Percentiles rank a stretch among this genome's conserved stretches.
Evolutionary conservation across 148 eudicot species (phyloP).

Genomic region (Polygonum maritimum): DNA sequence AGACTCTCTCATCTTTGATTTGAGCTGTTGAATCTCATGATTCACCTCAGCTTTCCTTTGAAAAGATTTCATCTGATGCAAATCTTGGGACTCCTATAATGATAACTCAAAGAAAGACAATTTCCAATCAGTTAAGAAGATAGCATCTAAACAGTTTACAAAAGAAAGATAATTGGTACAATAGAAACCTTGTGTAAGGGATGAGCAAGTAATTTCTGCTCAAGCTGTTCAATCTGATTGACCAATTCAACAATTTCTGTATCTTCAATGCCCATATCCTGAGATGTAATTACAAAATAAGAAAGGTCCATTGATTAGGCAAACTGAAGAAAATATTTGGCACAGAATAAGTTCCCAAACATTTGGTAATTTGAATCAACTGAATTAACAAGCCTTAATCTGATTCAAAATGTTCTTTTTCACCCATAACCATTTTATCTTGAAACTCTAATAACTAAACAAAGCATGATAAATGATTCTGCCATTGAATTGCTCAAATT

Average conservation of each 20-base stretch:
- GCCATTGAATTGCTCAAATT: not conserved
- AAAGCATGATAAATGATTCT: not conserved
- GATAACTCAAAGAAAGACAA: not conserved
- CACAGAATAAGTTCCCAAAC: not conserved
- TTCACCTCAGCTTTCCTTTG: conserved; percentile 91
- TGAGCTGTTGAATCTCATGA: conserved; percentile 94
- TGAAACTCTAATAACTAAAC: not conserved
- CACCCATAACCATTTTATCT: not conserved
- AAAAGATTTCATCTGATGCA: conserved; percentile 67
- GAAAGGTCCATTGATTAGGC: not conserved
- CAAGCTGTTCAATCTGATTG: conserved; percentile 78
- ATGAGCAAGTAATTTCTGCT: conserved; percentile 57
- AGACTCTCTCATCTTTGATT: conserved; percentile 92
- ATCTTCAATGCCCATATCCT: conserved; percentile 97
- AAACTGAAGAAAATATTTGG: not conserved
- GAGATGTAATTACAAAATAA: conserved; percentile 5
- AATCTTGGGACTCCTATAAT: conserved; percentile 68
- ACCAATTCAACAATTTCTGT: conserved; percentile 76
- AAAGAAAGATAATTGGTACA: not conserved
- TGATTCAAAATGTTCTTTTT: not conserved
- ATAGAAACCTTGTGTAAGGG: conserved; percentile 72
- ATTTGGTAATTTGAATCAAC: not conserved
- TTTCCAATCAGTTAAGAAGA: not conserved
- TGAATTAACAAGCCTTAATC: not conserved
- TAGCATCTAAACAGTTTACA: not conserved